phyloP scores from a whole-genome alignment of 176 grass and related monocot genomes.

The Juncus effusus region DNA sequence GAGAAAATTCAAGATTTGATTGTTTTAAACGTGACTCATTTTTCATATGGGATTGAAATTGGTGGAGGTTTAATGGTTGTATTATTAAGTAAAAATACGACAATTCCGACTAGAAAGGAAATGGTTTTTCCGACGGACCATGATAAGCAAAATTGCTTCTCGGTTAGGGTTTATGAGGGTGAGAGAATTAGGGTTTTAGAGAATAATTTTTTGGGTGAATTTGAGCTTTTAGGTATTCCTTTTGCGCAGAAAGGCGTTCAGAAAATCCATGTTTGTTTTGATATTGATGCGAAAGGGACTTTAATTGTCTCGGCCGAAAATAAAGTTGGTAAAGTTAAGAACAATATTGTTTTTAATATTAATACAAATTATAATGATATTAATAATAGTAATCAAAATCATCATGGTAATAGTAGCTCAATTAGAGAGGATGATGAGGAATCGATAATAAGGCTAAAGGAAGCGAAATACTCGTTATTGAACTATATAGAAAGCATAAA shows the following conservation, averaged over 20 bases:
- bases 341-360: constrained; percentile 8
- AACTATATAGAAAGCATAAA: constrained; percentile 13
- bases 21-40: constrained; percentile 7
- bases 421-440: neutral
- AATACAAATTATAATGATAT: neutral
- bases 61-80: constrained; percentile 7
- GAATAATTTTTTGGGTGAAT: constrained; percentile 19
- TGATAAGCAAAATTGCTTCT: constrained; percentile 27
- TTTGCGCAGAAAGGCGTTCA: constrained; percentile 3
- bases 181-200: neutral
- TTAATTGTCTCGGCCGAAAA: constrained; percentile 28
- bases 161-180: constrained; percentile 15
- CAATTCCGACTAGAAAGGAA: constrained; percentile 21
- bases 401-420: neutral
- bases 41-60: constrained; percentile 17
- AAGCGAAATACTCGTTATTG: constrained; percentile 3
- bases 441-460: neutral
- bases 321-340: constrained; percentile 12
- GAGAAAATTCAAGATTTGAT: constrained; percentile 17
- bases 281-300: constrained; percentile 16
- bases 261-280: constrained; percentile 14
- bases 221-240: constrained; percentile 20
- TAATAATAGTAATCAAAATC: neutral
- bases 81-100: constrained; percentile 17
- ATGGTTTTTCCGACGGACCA: constrained; percentile 18